These are phyloP conservation scores for Colletotrichum salicis DNA, from an alignment of 2,329 filamentous ascomycete genomes.

Conservation along the genomic window DNA sequence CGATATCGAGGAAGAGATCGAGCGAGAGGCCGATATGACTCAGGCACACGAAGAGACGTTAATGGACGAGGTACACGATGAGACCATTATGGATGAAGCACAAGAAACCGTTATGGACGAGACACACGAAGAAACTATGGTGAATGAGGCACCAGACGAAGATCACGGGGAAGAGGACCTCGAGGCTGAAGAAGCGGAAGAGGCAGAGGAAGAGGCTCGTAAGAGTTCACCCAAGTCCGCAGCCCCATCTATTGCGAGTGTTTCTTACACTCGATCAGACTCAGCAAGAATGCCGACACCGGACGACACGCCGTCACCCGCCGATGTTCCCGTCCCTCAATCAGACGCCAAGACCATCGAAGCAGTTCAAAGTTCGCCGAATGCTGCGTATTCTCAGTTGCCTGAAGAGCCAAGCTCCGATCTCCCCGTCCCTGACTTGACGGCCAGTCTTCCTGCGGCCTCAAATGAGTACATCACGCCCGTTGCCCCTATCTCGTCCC, in stretches of 20 bases:
- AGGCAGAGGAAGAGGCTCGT: slow-evolving; percentile 27
- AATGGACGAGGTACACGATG: neutral
- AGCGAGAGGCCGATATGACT: neutral
- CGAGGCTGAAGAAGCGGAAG: slow-evolving; percentile 19
- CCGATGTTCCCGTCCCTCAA: slow-evolving; percentile 22
- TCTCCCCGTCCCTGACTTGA: slow-evolving; percentile 22
- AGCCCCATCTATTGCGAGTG: slow-evolving; percentile 43
- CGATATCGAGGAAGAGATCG: neutral
- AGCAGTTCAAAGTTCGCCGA: slow-evolving; percentile 16
- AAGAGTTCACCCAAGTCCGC: slow-evolving; percentile 25
- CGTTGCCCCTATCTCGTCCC: slow-evolving; percentile 50
- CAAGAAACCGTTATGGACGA: neutral
- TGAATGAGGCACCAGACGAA: neutral
- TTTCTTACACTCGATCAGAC: slow-evolving; percentile 48
- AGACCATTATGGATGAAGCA: neutral
- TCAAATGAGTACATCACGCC: slow-evolving; percentile 46
- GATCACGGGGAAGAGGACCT: slow-evolving; percentile 13
- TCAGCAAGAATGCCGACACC: slow-evolving; percentile 62
- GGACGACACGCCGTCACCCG: slow-evolving; percentile 60
- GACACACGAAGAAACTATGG: neutral
- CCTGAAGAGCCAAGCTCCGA: slow-evolving; percentile 19
- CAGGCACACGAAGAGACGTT: neutral
- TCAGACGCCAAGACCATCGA: slow-evolving; percentile 33
- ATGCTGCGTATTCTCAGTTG: slow-evolving; percentile 2
- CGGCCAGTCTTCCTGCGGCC: slow-evolving; percentile 11